These are phyloP conservation scores for Prototheca cutis DNA, from an alignment of 163 green algal species.

Conservation along the genomic window DNA sequence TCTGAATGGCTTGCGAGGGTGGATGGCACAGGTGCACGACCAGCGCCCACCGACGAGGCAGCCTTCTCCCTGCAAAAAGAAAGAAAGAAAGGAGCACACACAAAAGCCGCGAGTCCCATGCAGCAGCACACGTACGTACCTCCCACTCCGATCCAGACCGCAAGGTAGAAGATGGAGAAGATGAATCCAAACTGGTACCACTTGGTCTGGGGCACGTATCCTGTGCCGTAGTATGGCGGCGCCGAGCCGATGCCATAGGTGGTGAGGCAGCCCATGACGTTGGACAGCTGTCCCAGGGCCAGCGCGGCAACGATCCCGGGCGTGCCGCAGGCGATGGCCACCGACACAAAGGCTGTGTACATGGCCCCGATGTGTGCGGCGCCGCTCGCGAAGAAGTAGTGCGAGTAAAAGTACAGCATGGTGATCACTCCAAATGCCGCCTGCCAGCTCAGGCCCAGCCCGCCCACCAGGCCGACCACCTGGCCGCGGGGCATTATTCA, in stretches of 20 bases:
- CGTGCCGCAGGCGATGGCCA: conserved; percentile 83
- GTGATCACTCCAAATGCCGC: conserved; percentile 81
- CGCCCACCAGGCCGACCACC: conserved; percentile 65
- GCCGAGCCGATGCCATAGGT: conserved; percentile 98
- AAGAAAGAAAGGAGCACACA: no score
- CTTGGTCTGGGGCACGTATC: conserved; percentile 82
- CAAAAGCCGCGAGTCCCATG: no score
- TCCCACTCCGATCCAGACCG: conserved; percentile 83
- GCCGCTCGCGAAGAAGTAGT: conserved; percentile 98
- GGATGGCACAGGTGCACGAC: no score
- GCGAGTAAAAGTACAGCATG: conserved; percentile 98
- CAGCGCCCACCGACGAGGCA: no score
- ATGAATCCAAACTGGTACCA: conserved; percentile 92
- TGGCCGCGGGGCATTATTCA: no score
- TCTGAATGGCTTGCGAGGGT: not conserved
- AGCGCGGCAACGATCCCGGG: conserved; percentile 82
- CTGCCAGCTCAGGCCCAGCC: conserved; percentile 89
- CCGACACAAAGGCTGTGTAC: conserved; percentile 98
- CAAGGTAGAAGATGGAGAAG: conserved; percentile 85
- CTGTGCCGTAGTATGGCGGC: conserved; percentile 88
- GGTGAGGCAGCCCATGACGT: conserved; percentile 98
- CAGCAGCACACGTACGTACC: no score
- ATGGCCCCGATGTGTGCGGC: conserved; percentile 98
- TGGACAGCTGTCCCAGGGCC: conserved; percentile 83
- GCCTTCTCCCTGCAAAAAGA: no score